Conservation (phyloP, 495 filamentous ascomycete genomes). For the Penicillium paxilli region DNA sequence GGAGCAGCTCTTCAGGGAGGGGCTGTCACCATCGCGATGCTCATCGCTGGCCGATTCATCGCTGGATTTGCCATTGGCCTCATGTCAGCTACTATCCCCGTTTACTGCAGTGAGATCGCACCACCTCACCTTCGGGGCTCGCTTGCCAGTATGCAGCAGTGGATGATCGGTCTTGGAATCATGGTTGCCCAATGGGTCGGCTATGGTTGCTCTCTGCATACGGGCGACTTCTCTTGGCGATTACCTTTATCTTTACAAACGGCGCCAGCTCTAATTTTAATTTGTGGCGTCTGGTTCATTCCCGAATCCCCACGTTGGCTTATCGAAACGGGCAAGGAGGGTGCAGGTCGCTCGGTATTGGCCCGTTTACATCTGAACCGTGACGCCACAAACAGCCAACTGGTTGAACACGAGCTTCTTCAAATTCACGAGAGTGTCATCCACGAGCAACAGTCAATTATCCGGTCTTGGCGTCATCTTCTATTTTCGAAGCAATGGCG, state of each 20-base stretch:
- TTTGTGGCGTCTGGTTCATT: slow-evolving; percentile 49
- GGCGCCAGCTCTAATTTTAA: slow-evolving; percentile 50
- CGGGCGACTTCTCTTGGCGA: slow-evolving; percentile 51
- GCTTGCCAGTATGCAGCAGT: slow-evolving; percentile 32
- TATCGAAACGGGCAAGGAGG: slow-evolving; percentile 48
- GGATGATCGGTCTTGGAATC: slow-evolving; percentile 50
- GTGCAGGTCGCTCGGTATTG: slow-evolving; percentile 43
- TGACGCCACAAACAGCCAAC: slow-evolving; percentile 42
- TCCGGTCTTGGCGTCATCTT: slow-evolving; percentile 45
- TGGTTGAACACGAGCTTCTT: slow-evolving; percentile 45
- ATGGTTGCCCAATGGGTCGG: slow-evolving; percentile 55
- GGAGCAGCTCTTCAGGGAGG: slow-evolving; percentile 53
- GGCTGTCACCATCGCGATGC: slow-evolving; percentile 50
- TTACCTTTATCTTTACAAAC: slow-evolving; percentile 57
- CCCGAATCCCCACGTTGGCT: slow-evolving; percentile 60
- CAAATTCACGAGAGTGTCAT: slow-evolving; percentile 46
- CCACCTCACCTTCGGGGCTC: slow-evolving; percentile 25
- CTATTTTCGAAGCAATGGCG: slow-evolving; percentile 43
- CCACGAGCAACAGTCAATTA: slow-evolving; percentile 33
- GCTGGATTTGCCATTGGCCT: slow-evolving; percentile 52
- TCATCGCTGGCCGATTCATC: slow-evolving; percentile 53
- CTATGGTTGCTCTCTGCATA: slow-evolving; percentile 52
- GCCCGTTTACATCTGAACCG: slow-evolving; percentile 38
- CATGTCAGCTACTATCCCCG: slow-evolving; percentile 51
- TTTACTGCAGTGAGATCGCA: slow-evolving; percentile 44